Conservation (phyloP, 2,329 filamentous ascomycete genomes). For the Cercospora brassicicola region DNA sequence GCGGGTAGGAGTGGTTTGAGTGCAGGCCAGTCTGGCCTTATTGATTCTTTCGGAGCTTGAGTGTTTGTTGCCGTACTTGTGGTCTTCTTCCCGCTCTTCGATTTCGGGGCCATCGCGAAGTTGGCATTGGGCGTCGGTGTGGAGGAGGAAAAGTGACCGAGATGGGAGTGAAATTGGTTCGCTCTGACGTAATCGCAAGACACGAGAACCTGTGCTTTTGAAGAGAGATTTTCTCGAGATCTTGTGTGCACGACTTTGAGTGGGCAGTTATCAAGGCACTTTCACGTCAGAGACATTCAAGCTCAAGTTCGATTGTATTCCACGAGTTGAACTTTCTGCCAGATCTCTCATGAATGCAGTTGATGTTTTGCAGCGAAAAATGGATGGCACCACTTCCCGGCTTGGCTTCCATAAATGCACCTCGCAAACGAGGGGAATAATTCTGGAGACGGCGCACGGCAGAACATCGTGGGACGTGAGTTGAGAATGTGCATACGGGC, state of each 20-base stretch:
- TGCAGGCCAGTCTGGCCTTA: conserved; percentile 65
- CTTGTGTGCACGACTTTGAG: neutral
- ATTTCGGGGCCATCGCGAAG: conserved; percentile 9
- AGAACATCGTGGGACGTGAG: neutral
- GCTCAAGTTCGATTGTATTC: neutral
- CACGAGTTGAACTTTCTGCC: neutral
- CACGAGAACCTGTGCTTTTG: neutral
- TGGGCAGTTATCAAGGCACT: neutral
- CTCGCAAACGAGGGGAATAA: neutral
- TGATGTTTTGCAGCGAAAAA: neutral
- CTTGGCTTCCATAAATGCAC: neutral
- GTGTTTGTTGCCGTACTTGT: neutral
- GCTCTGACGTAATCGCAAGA: neutral
- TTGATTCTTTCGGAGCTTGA: neutral
- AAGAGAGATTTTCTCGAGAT: neutral
- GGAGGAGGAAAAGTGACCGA: neutral
- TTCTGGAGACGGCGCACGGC: neutral
- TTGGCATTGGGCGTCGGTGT: neutral
- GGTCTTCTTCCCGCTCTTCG: conserved; percentile 6
- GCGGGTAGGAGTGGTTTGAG: conserved; percentile 69
- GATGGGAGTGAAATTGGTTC: neutral
- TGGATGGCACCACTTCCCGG: neutral
- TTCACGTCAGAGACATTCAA: too few species aligned
- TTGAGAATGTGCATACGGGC: neutral
- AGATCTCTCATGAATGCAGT: neutral